Percentiles rank a stretch among this genome's conserved stretches.
Conservation (phyloP, 257 asterid species). For the Echites panduratus region DNA sequence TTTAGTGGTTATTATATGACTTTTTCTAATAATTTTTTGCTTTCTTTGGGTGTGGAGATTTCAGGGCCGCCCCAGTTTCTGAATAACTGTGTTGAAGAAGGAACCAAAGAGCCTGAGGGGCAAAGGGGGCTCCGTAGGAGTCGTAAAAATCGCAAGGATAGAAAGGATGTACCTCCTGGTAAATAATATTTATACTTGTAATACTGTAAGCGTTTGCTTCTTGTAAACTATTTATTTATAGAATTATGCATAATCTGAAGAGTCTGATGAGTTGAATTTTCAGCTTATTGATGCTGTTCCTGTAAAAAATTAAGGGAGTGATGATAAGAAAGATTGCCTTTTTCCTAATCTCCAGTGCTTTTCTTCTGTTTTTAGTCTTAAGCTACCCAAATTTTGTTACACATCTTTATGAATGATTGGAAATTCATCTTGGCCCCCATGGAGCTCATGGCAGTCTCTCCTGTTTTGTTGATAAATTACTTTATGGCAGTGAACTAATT, state of each 20-base stretch:
- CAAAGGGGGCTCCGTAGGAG: constrained; percentile 58
- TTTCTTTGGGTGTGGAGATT: constrained; percentile 39
- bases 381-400: background rate
- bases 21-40: background rate
- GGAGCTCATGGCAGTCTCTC: background rate
- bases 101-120: constrained; percentile 36
- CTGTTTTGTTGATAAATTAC: background rate
- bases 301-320: background rate
- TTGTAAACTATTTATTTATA: background rate
- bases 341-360: background rate
- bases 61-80: constrained; percentile 89
- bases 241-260: too few relatives aligned
- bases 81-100: constrained; percentile 53
- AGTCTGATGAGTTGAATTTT: background rate
- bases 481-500: background rate
- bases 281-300: background rate
- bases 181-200: background rate
- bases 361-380: background rate
- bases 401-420: background rate
- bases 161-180: constrained; percentile 77
- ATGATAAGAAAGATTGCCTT: background rate
- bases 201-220: background rate
- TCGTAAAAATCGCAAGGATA: constrained; percentile 52
- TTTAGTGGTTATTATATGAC: background rate
- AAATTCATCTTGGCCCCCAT: background rate